Percentiles rank a stretch among this genome's conserved stretches.
These are phyloP conservation scores for Lasiosphaeria ovina DNA, from an alignment of 495 filamentous ascomycete species.

Conservation along the genomic window DNA sequence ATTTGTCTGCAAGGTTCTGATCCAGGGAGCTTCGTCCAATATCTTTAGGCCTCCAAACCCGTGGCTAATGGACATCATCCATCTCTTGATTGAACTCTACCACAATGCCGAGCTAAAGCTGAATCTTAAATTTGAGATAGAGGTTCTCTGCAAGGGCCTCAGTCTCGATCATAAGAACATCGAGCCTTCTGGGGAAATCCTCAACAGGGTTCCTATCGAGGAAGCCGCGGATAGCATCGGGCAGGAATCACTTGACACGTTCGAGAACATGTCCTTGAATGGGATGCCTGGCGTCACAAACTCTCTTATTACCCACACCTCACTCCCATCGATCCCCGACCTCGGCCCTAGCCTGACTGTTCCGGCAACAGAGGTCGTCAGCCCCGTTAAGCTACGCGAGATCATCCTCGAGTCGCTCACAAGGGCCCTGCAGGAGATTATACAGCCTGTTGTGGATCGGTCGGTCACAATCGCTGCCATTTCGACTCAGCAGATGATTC, in stretches of 20 bases:
- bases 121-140: constrained; percentile 96
- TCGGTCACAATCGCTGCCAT: constrained; percentile 98
- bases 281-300: constrained; percentile 66
- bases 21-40: constrained; percentile 76
- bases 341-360: constrained; percentile 69
- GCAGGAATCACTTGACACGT: constrained; percentile 59
- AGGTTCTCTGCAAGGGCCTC: constrained; percentile 92
- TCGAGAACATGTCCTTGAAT: constrained; percentile 73
- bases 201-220: constrained; percentile 64
- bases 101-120: constrained; percentile 89
- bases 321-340: constrained; percentile 75
- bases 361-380: constrained; percentile 73
- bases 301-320: constrained; percentile 68
- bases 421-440: constrained; percentile 88
- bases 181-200: constrained; percentile 77
- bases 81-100: constrained; percentile 86
- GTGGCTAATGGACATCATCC: constrained; percentile 93
- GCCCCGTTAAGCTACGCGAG: constrained; percentile 66
- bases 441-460: constrained; percentile 91
- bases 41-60: constrained; percentile 95
- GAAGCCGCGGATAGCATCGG: constrained; percentile 55
- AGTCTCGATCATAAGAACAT: constrained; percentile 82
- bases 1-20: constrained; percentile 92
- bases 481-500: constrained; percentile 86
- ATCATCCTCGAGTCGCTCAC: constrained; percentile 82